Evolutionary conservation across 768 basidiomycete genomes (phyloP).

Genomic region (Auricularia sp.): DNA sequence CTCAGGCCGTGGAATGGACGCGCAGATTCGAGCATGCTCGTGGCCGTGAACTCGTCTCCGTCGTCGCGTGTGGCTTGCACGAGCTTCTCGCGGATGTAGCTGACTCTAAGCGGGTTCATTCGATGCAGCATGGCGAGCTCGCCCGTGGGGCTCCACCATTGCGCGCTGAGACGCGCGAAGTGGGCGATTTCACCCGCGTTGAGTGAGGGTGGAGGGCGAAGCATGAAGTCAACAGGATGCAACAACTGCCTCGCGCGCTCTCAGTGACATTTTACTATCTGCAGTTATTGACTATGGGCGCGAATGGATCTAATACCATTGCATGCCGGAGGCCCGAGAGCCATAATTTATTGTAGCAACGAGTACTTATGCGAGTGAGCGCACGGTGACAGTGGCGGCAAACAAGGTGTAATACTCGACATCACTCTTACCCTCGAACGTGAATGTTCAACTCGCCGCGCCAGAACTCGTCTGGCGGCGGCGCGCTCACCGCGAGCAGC

Average conservation of each 20-base stretch:
- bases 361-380: too few relatives aligned
- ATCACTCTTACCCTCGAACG: background rate
- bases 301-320: too few relatives aligned
- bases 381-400: background rate
- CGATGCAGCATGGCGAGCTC: conserved; percentile 82
- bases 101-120: conserved; percentile 88
- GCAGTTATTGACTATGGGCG: too few relatives aligned
- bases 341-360: too few relatives aligned
- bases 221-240: background rate
- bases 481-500: background rate
- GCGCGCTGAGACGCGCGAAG: conserved; percentile 79
- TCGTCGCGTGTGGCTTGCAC: conserved; percentile 48
- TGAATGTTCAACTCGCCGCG: conserved; percentile 1
- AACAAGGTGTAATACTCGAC: background rate
- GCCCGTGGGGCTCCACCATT: conserved; percentile 93
- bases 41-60: conserved; percentile 11
- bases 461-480: background rate
- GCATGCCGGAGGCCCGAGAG: too few relatives aligned
- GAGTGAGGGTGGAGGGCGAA: conserved; percentile 31
- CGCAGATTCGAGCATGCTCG: background rate
- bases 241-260: too few relatives aligned
- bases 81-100: conserved; percentile 72
- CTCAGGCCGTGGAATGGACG: conserved; percentile 50
- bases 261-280: too few relatives aligned
- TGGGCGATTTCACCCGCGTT: conserved; percentile 77